Base-by-base conservation (phyloP, 2,329 filamentous ascomycete genomes). In the Xylaria sp. region DNA sequence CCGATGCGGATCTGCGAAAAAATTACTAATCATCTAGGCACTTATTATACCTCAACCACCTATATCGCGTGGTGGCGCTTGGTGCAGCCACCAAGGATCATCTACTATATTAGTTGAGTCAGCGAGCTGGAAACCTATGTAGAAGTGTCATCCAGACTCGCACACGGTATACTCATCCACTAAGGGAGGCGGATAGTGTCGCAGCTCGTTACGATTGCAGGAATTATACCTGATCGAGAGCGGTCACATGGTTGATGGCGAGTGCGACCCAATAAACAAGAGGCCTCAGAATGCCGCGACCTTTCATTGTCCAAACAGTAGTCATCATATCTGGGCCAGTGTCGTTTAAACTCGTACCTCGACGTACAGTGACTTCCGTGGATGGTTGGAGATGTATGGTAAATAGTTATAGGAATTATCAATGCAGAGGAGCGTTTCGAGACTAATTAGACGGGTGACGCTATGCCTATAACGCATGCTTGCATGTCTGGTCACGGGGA, bases 171-270 rank as follows among this genome's bases (percentile, higher is more conserved):
- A 37, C 31, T n/a, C 34, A 4, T 37, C 52, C 12, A 41, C 41
- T 10, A 51, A 31, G 51, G 44, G 57, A 54, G 28, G 52, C 28
- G 37, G 51, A 52, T 51, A 58, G 50, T 51, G 25, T 52, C 18
- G 39, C 46, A 31, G 23, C 57, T 52, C 63, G 59, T 34, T 25
- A 15, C 39, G 52, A 41, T 28, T 59, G 50, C 67, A 69, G 60
- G 67, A 58, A 64, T 52, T 13, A 31, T 44, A 60, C 64, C 64
- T 48, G 25, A 56, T 69, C 20, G 37, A 64, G 34, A 64, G 34
- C 25, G 48, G 50, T 63, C 63, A 69, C 67, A 63, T 66, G 63
- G 63, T 4, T 51, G 54, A 48, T 63, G 39, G 48, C 52, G 28
- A 37, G 25, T 52, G 60, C 31, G 44, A 54, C 44, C 46, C 59